Conservation (phyloP, 2,329 filamentous ascomycete species). For the Pseudogymnoascus sp. region DNA sequence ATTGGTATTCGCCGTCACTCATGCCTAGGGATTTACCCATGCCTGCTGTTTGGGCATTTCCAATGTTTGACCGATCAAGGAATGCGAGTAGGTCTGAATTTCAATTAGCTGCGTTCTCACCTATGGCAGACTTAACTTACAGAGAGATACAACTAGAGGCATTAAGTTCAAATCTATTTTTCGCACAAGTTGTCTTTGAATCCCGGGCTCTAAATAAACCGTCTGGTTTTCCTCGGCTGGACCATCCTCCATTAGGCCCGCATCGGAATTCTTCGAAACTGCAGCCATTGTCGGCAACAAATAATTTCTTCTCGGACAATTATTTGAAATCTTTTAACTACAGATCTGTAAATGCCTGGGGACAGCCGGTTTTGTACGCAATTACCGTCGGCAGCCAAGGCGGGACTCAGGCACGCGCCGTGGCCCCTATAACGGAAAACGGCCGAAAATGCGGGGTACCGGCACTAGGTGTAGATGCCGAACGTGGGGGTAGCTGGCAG, state of each 20-base stretch:
- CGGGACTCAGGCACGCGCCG: not conserved
- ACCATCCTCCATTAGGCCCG: not conserved
- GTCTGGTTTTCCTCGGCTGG: not conserved
- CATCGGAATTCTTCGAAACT: not conserved
- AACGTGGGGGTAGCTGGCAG: not conserved
- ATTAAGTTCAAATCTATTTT: conserved; percentile 54
- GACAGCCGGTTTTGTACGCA: not conserved
- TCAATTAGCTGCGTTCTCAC: not conserved
- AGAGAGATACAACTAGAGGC: conserved; percentile 19
- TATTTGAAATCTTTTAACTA: not conserved
- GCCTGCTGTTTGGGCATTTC: conserved; percentile 46
- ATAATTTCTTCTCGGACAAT: not conserved
- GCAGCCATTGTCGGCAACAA: not conserved
- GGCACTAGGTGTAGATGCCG: not conserved
- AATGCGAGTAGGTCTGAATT: conserved; percentile 37
- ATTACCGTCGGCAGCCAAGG: not conserved
- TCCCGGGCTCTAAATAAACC: conserved; percentile 8
- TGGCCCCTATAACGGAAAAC: not conserved
- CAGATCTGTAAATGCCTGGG: not conserved
- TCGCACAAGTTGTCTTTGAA: conserved; percentile 42
- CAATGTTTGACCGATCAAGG: conserved; percentile 43
- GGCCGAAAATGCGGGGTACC: not conserved
- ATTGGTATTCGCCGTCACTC: conserved; percentile 33
- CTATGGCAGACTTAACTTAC: conserved; percentile 12
- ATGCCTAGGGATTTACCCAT: conserved; percentile 43